Base-by-base conservation (phyloP, 495 filamentous ascomycete species). In the Aspergillus coremiiformis region DNA sequence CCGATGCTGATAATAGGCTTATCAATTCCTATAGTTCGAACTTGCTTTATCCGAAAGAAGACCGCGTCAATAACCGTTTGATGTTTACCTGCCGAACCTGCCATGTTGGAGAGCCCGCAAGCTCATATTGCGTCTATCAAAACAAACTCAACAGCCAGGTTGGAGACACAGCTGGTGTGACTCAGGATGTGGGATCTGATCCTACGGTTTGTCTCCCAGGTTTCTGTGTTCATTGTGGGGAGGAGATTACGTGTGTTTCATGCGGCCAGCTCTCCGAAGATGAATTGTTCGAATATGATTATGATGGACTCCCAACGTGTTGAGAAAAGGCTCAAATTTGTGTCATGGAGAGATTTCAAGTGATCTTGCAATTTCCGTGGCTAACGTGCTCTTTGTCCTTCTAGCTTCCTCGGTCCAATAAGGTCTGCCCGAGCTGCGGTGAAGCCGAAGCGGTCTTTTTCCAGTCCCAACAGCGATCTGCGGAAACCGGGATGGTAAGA, bases 401-500 rank as follows among this genome's bases (percentile, higher is more conserved):
- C 51, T 80, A 95, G 89, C 84, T 97, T 63, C 92, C 92, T 26
- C 82, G 92, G 50, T 83, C 87, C 52, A 84, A 86, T 59, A 86
- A 85, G 66, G 73, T 75, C 45, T 98, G 93, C 69, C 88, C 91
- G 12, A 78, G 78, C 51, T 98, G 93, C 75, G 75, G 80, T 39
- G 85, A 94, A 64, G 80, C 78, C 46, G 88, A 96, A 68, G 87
- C 89, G 1, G 94, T 98, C 39, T 98, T 94, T 70, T 98, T 97
- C 77, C 93, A 98, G 73, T 95, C 90, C 35, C 93, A 97, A 66
- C 91, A 96, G 74, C 84, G 94, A 62, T 94, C 85, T 45, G 86
- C 90, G 12, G 90, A 96, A 67, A 98, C 94, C 8, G 94, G 94
- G 69, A 98, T 98, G 93, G 93, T 97, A 64, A 79, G 85, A 65